phyloP scores from a whole-genome alignment of 116 monocot species.

The Zostera marina region DNA sequence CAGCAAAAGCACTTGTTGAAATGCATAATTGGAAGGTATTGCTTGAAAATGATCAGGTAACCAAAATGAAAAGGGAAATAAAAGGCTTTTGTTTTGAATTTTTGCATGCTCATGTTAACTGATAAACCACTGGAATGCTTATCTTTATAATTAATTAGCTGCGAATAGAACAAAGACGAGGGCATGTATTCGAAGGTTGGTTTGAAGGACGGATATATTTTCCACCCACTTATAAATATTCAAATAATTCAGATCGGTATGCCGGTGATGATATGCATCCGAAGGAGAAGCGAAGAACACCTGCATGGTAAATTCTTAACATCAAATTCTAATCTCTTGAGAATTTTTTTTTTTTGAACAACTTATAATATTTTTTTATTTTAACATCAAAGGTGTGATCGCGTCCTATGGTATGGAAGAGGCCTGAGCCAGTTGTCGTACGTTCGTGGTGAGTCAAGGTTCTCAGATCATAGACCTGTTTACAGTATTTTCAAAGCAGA shows the following conservation, averaged over 20 bases:
- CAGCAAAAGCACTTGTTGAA: constrained; percentile 39
- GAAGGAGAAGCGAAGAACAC: constrained; percentile 63
- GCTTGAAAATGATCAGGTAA: constrained; percentile 81
- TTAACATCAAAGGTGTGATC: constrained; percentile 37
- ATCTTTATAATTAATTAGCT: constrained; percentile 25
- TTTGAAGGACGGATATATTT: constrained; percentile 73
- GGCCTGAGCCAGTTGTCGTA: constrained; percentile 57
- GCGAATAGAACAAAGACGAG: constrained; percentile 37
- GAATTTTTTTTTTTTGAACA: background rate
- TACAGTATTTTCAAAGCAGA: constrained; percentile 56
- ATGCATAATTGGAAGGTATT: constrained; percentile 58
- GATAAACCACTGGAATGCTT: background rate
- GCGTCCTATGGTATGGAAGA: constrained; percentile 56
- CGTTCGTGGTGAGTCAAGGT: constrained; percentile 63
- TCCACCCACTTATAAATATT: constrained; percentile 84
- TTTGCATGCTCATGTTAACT: background rate
- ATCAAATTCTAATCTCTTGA: background rate
- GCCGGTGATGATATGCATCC: constrained; percentile 27
- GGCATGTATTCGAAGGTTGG: constrained; percentile 63
- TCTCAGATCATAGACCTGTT: constrained; percentile 64
- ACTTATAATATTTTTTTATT: background rate
- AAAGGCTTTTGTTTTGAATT: background rate
- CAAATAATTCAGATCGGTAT: constrained; percentile 67
- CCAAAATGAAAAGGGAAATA: too few species aligned
- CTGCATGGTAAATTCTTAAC: constrained; percentile 47